Conservation (phyloP, 805 yeast genomes). For the Grigorovia transvaalensis region DNA sequence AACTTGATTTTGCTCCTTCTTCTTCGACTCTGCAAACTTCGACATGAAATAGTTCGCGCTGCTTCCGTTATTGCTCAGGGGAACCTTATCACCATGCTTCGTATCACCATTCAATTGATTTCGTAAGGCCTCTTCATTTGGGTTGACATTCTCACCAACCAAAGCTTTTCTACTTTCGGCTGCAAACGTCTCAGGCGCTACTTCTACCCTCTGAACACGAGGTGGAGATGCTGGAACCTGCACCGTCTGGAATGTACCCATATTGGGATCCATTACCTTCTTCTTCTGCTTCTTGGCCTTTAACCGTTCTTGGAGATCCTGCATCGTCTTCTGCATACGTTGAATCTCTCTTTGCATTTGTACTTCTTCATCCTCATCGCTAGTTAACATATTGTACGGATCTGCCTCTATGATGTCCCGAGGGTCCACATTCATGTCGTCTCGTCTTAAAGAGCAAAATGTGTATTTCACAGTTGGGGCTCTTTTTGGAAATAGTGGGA, state of each 20-base stretch:
- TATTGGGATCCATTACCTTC: conserved; percentile 14
- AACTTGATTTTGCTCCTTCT: conserved; percentile 16
- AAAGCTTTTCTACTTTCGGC: conserved; percentile 8
- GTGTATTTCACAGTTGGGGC: too few relatives aligned
- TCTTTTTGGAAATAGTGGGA: too few relatives aligned
- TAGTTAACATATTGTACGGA: conserved; percentile 13
- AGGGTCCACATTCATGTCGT: conserved; percentile 16
- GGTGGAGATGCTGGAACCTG: conserved; percentile 25
- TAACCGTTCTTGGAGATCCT: conserved; percentile 19
- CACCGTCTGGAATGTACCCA: conserved; percentile 8
- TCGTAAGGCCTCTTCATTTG: not conserved
- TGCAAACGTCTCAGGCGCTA: not conserved
- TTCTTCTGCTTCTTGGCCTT: conserved; percentile 10
- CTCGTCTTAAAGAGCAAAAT: not conserved
- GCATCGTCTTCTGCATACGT: conserved; percentile 19
- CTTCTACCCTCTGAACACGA: conserved; percentile 3
- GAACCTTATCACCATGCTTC: not conserved
- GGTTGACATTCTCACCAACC: not conserved
- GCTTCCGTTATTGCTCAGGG: too few relatives aligned
- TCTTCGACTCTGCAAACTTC: conserved; percentile 20
- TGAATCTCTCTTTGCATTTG: conserved; percentile 15
- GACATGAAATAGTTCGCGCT: conserved; percentile 28
- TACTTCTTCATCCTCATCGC: conserved; percentile 17
- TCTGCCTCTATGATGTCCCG: conserved; percentile 15
- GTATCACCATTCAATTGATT: not conserved